These are phyloP conservation scores for Prunus mira DNA, from an alignment of 306 rosid species.

Conservation along the genomic window DNA sequence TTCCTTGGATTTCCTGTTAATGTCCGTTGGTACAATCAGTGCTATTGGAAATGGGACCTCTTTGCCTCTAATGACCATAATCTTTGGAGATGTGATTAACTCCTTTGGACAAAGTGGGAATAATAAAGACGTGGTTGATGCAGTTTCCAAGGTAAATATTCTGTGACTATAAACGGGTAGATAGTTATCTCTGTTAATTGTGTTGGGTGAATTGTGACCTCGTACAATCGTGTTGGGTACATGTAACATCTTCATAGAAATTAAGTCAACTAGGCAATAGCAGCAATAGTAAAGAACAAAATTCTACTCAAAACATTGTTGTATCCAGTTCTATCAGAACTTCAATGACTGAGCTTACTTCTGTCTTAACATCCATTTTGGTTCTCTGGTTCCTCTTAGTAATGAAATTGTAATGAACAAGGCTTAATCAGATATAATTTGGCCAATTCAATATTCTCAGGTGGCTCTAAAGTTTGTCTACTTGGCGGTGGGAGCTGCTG, in stretches of 20 bases:
- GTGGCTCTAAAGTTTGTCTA: conserved; percentile 54
- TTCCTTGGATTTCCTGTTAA: conserved; percentile 50
- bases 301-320: no score
- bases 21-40: conserved; percentile 59
- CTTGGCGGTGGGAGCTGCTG: conserved; percentile 65
- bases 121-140: conserved; percentile 34
- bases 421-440: neutral
- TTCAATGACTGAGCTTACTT: no score
- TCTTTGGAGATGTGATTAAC: conserved; percentile 56
- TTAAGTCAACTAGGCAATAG: neutral
- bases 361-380: neutral
- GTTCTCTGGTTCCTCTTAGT: neutral
- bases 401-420: neutral
- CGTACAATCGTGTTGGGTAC: no score
- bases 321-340: neutral
- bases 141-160: conserved; percentile 52
- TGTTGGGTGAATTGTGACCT: no score
- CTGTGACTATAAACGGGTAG: neutral
- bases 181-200: neutral
- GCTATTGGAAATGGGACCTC: conserved; percentile 61
- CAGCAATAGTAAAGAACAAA: neutral
- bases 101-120: conserved; percentile 58
- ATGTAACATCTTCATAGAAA: neutral
- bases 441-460: conserved; percentile 33
- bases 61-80: conserved; percentile 55